Evolutionary conservation across 495 filamentous ascomycete species (phyloP), one percentile per base, ranked within the genome.

Genomic region (Aspergillus carlsbadensis): DNA sequence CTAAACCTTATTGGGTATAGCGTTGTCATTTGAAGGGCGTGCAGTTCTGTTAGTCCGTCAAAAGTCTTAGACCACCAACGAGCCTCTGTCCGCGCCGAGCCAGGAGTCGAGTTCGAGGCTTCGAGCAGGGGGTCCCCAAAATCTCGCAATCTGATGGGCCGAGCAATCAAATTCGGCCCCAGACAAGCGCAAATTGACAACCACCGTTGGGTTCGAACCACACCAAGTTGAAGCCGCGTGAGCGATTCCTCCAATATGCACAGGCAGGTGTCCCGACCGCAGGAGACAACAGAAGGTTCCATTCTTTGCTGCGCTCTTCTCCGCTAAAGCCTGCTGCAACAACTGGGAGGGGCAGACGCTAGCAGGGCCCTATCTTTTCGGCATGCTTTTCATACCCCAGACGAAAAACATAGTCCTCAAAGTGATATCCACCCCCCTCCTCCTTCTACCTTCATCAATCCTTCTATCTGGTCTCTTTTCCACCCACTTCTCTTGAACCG

Each of bases 21-120:
- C 66, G 64, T 48, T 75, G 72, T 67, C 70, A 70, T 62, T 43
- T 46, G 62, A 68, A 73, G 72, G 72, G 70, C 70, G 70, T 57
- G 69, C 64, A 63, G 40, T 42, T 56, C 55, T 54, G 41, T 53
- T 47, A 55, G 39, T 57, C 41, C 24, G 11, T 31, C 22, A 5
- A 20, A 29, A 29, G 33, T 39, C 47, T 7, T 11, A 36, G 11
- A 41, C 48, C 47, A 50, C 57, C 44, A 51, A 37, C 49, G 20
- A 51, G 39, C 21, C 45, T 20, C 47, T 46, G 46, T 24, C 33
- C 58, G 21, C 42, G 52, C 37, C 46, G 49, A 42, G 49, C 45
- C 52, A 47, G 45, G 52, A 39, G 15, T 47, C 24, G 11, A 39
- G 29, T 45, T 24, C 42, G 10, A 29, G 11, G 29, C 17, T 45